phyloP scores from a whole-genome alignment of 176 grass and related monocot genomes.

The Raddia guianensis region DNA sequence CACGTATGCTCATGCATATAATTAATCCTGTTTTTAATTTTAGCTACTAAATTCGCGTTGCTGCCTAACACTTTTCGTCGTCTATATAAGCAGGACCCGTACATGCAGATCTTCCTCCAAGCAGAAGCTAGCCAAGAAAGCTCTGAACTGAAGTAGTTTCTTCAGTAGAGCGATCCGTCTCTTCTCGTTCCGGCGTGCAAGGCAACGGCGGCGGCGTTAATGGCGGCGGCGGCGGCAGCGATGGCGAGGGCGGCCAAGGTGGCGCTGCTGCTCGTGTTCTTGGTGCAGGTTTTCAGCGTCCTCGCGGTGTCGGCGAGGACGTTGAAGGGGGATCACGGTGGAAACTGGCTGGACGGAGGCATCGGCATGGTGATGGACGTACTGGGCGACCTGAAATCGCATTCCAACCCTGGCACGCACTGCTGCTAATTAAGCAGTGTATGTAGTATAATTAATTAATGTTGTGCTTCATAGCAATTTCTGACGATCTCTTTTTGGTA shows the following conservation, averaged over 20 bases:
- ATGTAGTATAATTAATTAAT: background rate
- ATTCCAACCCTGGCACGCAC: slow-evolving; percentile 3
- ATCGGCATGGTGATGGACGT: slow-evolving; percentile 32
- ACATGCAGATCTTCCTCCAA: background rate
- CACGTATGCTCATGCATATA: slow-evolving; percentile 7
- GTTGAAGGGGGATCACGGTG: background rate
- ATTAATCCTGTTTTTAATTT: too few relatives aligned
- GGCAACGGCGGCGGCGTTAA: background rate
- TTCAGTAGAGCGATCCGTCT: background rate
- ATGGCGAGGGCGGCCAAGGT: background rate
- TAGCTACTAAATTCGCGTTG: background rate
- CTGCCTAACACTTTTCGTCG: background rate
- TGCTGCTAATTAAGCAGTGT: slow-evolving; percentile 27
- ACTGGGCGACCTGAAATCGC: slow-evolving; percentile 23
- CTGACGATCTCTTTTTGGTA: background rate
- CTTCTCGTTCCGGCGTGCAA: too few relatives aligned
- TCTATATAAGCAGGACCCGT: slow-evolving; percentile 10
- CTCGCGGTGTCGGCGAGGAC: slow-evolving; percentile 23
- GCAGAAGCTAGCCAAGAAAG: background rate
- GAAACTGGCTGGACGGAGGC: slow-evolving; percentile 3
- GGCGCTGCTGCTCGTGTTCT: slow-evolving; percentile 20
- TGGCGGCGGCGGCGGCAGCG: background rate
- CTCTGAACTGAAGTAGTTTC: background rate
- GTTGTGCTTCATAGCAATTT: background rate
- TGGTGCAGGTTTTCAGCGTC: background rate